Conservation (phyloP, 805 yeast species). For the Hanseniaspora nectarophila region DNA sequence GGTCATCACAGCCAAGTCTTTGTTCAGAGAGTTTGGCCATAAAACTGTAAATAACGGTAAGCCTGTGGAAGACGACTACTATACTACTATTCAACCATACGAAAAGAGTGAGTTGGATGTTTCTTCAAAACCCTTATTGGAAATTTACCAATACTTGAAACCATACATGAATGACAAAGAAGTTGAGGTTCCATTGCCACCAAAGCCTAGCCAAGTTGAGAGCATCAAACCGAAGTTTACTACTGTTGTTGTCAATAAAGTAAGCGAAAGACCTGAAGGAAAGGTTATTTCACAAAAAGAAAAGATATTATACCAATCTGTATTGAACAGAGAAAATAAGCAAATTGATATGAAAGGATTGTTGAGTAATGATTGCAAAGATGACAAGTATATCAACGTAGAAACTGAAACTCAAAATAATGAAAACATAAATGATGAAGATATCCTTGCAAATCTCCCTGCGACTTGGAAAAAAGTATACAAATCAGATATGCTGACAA, state of each 20-base stretch:
- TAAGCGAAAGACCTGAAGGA: background rate
- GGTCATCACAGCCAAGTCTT: constrained; percentile 78
- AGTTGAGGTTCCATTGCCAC: constrained; percentile 3
- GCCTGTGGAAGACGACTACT: constrained; percentile 76
- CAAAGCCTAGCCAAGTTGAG: background rate
- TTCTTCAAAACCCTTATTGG: background rate
- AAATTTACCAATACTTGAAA: background rate
- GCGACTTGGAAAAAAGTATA: background rate
- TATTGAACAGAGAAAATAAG: background rate
- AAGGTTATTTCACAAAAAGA: background rate
- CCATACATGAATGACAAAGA: background rate
- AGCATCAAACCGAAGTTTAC: background rate
- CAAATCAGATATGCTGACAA: background rate
- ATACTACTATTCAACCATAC: constrained; percentile 31
- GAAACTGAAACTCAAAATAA: background rate
- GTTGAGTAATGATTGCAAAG: background rate
- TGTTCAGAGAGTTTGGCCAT: constrained; percentile 87
- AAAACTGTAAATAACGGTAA: constrained; percentile 67
- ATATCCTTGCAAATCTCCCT: background rate
- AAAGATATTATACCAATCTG: background rate
- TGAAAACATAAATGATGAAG: background rate
- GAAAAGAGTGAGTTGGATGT: constrained; percentile 27
- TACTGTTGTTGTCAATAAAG: background rate
- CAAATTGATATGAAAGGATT: background rate
- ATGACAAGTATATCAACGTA: background rate